Base-by-base conservation (phyloP, 1,284 basidiomycete species). In the Termitomyces sp. region DNA sequence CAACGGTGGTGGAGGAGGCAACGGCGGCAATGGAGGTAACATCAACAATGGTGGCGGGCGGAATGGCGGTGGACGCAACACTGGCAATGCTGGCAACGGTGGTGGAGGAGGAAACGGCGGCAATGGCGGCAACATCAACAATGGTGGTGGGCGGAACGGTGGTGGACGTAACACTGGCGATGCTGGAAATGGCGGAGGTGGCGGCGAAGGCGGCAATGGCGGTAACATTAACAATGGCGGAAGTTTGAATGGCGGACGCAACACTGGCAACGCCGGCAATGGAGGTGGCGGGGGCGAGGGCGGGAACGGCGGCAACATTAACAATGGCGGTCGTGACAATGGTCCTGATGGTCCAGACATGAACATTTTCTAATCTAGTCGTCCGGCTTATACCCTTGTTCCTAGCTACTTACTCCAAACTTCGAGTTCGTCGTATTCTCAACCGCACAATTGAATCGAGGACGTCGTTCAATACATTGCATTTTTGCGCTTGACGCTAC, bases 261-360 rank as follows among this genome's bases (percentile, higher is more conserved):
- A 50, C n/a, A 15, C 38, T 6, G 48, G 38, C 6, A 26, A 40
- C 0, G 38, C 38, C 15, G 48, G 48, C 12, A 49, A 40, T 4
- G 38, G 48, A 1, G 48, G 47, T 8, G 47, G 47, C 6, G 47
- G 47, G 5, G 47, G 36, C 1, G 24, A n/a, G n/a, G 36, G 47
- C 0, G 47, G 47, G 5, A 39, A 49, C 6, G 47, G 47, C 24
- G 47, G 38, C 8, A 49, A 48, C 13, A 39, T 34, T 19, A 46
- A 46, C 44, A 46, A 39, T 7, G 24, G 36, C 10, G 42, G 34
- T 5, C 10, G 9, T 30, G 43, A 19, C 5, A 39, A 53, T 30
- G 52, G 52, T 1, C 39, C 39, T 26, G 15, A 54, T 21, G 52
- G 52, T 5, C 52, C 52, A 8, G 46, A 54, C 46, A 40, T 48